Conservation (phyloP, 768 basidiomycete genomes). For the Pulveroboletus sp. region DNA sequence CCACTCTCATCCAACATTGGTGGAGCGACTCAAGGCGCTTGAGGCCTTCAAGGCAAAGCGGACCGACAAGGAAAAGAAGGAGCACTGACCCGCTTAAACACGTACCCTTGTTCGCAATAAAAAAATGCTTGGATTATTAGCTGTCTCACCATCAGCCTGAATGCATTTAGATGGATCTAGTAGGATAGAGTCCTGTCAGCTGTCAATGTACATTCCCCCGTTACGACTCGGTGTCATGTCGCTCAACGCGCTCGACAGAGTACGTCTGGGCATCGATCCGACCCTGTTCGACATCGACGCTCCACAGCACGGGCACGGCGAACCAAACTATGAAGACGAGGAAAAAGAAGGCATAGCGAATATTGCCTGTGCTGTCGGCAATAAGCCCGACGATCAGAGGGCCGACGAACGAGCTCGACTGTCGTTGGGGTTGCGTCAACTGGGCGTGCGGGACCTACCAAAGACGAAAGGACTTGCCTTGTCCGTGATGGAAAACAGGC, state of each 20-base stretch:
- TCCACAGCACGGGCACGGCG: constrained; percentile 70
- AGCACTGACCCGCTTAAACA: background rate
- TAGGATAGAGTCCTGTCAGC: too few relatives aligned
- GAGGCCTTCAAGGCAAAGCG: constrained; percentile 58
- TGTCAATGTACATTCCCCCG: too few relatives aligned
- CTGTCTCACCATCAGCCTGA: too few relatives aligned
- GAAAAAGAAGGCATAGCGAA: constrained; percentile 89
- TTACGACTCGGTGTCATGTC: too few relatives aligned
- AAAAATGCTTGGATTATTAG: too few relatives aligned
- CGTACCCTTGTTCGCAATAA: too few relatives aligned
- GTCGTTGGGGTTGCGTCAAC: background rate
- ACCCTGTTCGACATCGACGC: constrained; percentile 69
- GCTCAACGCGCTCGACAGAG: constrained; percentile 4
- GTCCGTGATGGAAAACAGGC: constrained; percentile 86
- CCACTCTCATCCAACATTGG: constrained; percentile 92
- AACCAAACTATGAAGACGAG: constrained; percentile 76
- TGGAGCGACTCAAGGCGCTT: constrained; percentile 81
- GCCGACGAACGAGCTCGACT: constrained; percentile 91
- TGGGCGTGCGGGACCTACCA: too few relatives aligned
- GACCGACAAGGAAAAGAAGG: constrained; percentile 25
- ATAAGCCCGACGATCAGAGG: constrained; percentile 86
- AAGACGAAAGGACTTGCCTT: constrained; percentile 52
- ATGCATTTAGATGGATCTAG: background rate
- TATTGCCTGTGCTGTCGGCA: constrained; percentile 85
- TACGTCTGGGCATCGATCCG: constrained; percentile 45